A percentile compares a stretch with the other conserved stretches of the same genome.
These are phyloP conservation scores for Penicillium maclennaniae DNA, from an alignment of 495 filamentous ascomycete genomes.

Conservation along the genomic window DNA sequence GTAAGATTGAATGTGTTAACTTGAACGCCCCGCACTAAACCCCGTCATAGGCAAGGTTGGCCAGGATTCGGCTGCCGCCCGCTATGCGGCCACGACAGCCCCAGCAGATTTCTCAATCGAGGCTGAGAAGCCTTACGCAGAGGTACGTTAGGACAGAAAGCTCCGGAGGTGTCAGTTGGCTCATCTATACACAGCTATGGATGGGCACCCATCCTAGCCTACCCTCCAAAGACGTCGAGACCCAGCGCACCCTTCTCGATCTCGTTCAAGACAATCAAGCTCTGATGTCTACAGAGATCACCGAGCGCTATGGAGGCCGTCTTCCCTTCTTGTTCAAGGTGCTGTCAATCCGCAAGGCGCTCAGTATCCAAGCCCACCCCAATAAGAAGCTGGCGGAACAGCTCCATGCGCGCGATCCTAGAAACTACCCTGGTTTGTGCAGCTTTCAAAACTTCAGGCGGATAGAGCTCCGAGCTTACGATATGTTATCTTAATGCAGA, in stretches of 20 bases:
- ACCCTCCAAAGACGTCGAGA: constrained; percentile 82
- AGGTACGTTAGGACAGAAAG: constrained; percentile 46
- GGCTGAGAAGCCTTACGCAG: constrained; percentile 76
- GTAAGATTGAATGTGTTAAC: constrained; percentile 37
- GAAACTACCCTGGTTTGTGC: constrained; percentile 78
- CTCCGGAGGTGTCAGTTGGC: constrained; percentile 12
- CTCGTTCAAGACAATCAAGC: constrained; percentile 84
- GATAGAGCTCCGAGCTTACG: not conserved
- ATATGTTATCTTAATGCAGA: constrained; percentile 44
- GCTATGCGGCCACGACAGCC: constrained; percentile 74
- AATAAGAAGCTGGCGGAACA: constrained; percentile 96
- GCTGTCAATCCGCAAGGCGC: constrained; percentile 84
- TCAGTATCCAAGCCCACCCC: constrained; percentile 96
- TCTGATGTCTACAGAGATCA: constrained; percentile 68
- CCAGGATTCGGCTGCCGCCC: constrained; percentile 66
- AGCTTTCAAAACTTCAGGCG: not conserved
- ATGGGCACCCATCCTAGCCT: constrained; percentile 98
- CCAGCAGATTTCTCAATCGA: constrained; percentile 68
- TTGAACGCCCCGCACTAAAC: constrained; percentile 26
- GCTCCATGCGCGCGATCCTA: constrained; percentile 78
- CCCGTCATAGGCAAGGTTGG: constrained; percentile 62
- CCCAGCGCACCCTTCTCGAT: constrained; percentile 83
- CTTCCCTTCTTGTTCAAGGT: constrained; percentile 98
- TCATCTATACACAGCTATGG: constrained; percentile 65
- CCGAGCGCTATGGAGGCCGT: constrained; percentile 67